A percentile compares a stretch with the other conserved stretches of the same genome.
Conservation (phyloP, 164 flowering plant genomes). For the Vitis rupestris region DNA sequence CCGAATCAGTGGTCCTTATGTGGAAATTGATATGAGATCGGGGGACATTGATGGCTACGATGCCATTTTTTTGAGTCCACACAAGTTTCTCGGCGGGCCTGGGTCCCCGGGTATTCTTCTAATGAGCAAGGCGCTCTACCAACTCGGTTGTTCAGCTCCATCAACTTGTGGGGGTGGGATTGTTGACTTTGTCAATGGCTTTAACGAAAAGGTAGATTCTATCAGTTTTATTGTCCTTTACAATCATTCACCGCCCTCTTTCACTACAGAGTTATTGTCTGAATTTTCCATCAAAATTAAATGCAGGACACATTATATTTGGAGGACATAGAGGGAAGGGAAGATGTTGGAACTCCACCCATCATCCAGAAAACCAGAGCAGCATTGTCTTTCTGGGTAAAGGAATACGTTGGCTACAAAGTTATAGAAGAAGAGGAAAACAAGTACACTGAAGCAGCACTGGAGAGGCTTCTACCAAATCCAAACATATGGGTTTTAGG, state of each 20-base stretch:
- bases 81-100: conserved; percentile 87
- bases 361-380: conserved; percentile 71
- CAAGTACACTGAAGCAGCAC: conserved; percentile 39
- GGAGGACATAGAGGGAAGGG: conserved; percentile 74
- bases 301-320: conserved; percentile 72
- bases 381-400: conserved; percentile 78
- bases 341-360: conserved; percentile 78
- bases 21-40: conserved; percentile 61
- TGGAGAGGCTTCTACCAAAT: conserved; percentile 55
- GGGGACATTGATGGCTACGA: conserved; percentile 79
- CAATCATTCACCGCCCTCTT: too few species aligned
- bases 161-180: conserved; percentile 86
- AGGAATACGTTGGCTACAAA: conserved; percentile 69
- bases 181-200: conserved; percentile 66
- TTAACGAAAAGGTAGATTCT: conserved; percentile 41
- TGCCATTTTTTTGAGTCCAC: conserved; percentile 73
- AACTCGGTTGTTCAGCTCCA: conserved; percentile 46
- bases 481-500: conserved; percentile 60
- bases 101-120: conserved; percentile 63
- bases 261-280: too few species aligned
- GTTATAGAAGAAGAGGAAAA: conserved; percentile 48
- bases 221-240: too few species aligned
- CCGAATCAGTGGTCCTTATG: conserved; percentile 26
- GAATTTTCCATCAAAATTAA: neutral
- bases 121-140: conserved; percentile 59